Evolutionary conservation across 176 grass and related monocot species (phyloP), one percentile per base, ranked within the genome.

Genomic region (Phoenix dactylifera): DNA sequence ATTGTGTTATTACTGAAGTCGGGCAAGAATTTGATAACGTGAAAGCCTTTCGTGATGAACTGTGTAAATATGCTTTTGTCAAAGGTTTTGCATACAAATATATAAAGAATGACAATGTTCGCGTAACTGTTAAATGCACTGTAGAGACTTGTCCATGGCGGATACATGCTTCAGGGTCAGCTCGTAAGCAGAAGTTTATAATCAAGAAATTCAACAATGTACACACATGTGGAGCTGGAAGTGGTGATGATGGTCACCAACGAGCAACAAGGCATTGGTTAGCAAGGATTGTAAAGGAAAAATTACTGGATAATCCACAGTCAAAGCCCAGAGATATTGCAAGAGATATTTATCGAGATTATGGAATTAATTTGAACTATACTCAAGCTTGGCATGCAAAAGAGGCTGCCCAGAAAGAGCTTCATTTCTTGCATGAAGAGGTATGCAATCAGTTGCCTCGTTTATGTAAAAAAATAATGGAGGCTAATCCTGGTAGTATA

Each of bases 1-100:
- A 78, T 77, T 68, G 51, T 16, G 81, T 89, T 64, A 89, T 89
- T 58, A 89, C 80, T 58, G 92, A 87, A 63, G 87, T 97, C n/a
- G 92, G 87, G 50, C 92, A 97, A 78, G 92, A 90, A 79, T 96
- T 96, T 82, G 86, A 90, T 76, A 96, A 90, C 55, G 87, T 90
- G 57, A 96, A 96, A 68, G 92, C 87, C 55, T 96, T 96, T 57
- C 92, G 92, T 71, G 80, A 81, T 76, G 83, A 90, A 58, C 74
- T 97, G 57, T 91, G 87, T 70, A 97, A 97, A 57, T 91, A 97
- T 50, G 80, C 92, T 44, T 90, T 97, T 25, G 80, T 78, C 54
- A 87, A 88, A 83, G 83, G 92, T 32, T 97, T 97, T 77, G 84
- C 81, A 1, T 97, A 91, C 70, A 70, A 78, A 4, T 97, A 90